These are phyloP conservation scores for Globisporangium polare DNA, from an alignment of 352 stramenopile genomes.

Conservation along the genomic window DNA sequence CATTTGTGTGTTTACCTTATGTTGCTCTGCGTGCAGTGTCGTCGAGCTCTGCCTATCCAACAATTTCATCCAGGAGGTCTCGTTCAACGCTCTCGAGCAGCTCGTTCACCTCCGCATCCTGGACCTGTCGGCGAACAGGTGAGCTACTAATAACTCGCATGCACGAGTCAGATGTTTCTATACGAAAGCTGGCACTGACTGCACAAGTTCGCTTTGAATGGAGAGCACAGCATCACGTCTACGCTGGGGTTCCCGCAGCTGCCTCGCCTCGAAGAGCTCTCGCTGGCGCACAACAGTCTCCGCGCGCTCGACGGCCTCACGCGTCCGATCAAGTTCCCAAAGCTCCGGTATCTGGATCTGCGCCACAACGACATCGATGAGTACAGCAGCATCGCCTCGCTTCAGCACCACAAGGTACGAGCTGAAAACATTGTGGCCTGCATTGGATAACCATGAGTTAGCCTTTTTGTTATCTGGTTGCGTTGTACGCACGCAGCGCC, in stretches of 20 bases:
- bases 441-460: neutral
- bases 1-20: neutral
- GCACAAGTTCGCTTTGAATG: neutral
- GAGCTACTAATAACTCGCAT: neutral
- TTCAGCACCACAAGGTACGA: constrained; percentile 56
- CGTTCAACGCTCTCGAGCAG: constrained; percentile 54
- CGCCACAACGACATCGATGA: constrained; percentile 56
- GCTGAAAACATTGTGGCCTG: neutral
- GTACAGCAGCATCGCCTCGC: constrained; percentile 28
- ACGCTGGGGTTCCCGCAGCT: constrained; percentile 59
- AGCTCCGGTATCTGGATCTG: constrained; percentile 67
- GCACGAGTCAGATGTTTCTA: neutral
- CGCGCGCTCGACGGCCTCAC: constrained; percentile 44
- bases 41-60: constrained; percentile 79
- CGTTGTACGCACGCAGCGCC: constrained; percentile 23
- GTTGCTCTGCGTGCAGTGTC: constrained; percentile 21
- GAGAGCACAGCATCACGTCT: constrained; percentile 35
- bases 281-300: constrained; percentile 70
- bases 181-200: neutral
- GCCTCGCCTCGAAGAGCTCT: constrained; percentile 62
- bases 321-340: constrained; percentile 66
- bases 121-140: constrained; percentile 79
- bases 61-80: constrained; percentile 75
- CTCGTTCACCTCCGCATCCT: constrained; percentile 62
- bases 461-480: neutral